Evolutionary conservation across 2,329 filamentous ascomycete genomes (phyloP), one percentile per base, ranked within the genome.

Genomic region (Fusarium sterilihyphosum): DNA sequence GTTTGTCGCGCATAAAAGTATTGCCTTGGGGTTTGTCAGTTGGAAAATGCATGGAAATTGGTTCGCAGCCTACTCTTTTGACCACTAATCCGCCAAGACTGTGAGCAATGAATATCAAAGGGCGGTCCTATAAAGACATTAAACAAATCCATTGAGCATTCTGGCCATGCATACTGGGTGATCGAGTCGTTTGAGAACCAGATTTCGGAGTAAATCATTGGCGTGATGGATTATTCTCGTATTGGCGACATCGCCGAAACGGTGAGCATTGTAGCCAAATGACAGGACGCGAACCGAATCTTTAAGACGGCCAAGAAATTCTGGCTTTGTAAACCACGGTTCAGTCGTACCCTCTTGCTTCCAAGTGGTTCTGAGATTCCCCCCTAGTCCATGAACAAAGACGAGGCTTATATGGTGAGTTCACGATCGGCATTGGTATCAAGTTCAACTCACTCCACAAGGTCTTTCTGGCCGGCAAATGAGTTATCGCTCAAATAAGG

Each of bases 141-240:
- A 65, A n/a, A 18, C 9, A 11, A 8, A 17, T n/a, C 44, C 29
- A 13, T 26, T 18, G 33, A 14, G 8, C 3, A 18, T 9, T n/a
- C 4, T 16, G 17, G 26, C 12, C 18, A 16, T 14, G 4, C 66
- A 24, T 62, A 76, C 73, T 29, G 72, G 66, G 20, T 73, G 43
- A 38, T 76, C 73, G 20, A 76, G 61, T 40, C 73, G 61, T 61
- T 74, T 74, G 3, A 76, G 43, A n/a, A 73, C 72, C 46, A 76
- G 64, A 52, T 76, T 73, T 43, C 70, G 61, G 13, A 76, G 66
- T 44, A 76, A 59, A 40, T 64, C 67, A 26, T 76, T 76, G 50
- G 73, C 73, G 35, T 76, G 73, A 43, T 76, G 72, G 29, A 76
- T 76, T 35, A 76, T 76, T 56, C 73, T 70, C 17, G 73, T 75